Conservation (phyloP, 441 rosid species). For the Pelargonium cotyledonis region DNA sequence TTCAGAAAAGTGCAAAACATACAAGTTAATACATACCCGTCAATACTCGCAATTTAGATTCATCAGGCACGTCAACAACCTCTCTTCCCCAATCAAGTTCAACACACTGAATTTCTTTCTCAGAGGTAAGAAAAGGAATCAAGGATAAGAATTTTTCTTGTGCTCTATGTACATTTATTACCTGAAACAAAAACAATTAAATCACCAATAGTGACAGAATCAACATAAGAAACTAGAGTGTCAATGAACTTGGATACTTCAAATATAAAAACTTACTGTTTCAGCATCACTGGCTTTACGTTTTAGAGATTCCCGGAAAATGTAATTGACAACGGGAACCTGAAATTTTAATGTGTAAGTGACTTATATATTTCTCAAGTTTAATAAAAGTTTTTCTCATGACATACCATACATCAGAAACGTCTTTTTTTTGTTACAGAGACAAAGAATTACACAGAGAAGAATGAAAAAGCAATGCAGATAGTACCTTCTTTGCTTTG, state of each 20-base stretch:
- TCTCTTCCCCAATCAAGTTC: slow-evolving; percentile 45
- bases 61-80: slow-evolving; percentile 38
- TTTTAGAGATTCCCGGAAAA: slow-evolving; percentile 74
- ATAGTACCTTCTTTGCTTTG: slow-evolving; percentile 59
- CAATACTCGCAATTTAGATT: slow-evolving; percentile 54
- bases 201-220: background rate
- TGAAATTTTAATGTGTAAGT: slow-evolving; percentile 21
- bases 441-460: background rate
- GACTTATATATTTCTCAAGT: background rate
- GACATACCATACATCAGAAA: background rate
- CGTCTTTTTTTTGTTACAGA: background rate
- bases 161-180: slow-evolving; percentile 52
- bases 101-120: slow-evolving; percentile 30
- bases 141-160: slow-evolving; percentile 49
- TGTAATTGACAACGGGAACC: slow-evolving; percentile 62
- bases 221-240: background rate
- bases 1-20: too few species aligned
- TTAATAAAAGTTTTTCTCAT: background rate
- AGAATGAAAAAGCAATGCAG: background rate
- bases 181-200: slow-evolving; percentile 35
- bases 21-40: slow-evolving; percentile 38
- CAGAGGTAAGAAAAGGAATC: slow-evolving; percentile 49
- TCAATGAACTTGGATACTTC: slow-evolving; percentile 5
- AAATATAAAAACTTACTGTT: slow-evolving; percentile 37
- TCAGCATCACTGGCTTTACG: slow-evolving; percentile 77